Percentiles rank a stretch among this genome's conserved stretches.
These are phyloP conservation scores for Malassezia arunalokei DNA, from an alignment of 1,284 basidiomycete genomes.

Conservation along the genomic window DNA sequence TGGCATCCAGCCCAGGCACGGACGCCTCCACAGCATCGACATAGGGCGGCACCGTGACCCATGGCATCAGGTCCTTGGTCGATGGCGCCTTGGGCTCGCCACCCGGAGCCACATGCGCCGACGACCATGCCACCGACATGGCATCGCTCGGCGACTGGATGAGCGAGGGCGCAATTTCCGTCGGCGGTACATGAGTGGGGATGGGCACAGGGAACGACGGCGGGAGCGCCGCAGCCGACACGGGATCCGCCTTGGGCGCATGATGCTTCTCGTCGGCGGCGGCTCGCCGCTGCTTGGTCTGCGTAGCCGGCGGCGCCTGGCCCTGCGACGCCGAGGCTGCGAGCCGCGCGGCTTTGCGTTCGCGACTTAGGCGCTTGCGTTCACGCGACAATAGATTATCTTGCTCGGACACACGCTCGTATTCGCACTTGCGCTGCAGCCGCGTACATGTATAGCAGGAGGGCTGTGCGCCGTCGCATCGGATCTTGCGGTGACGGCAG, in stretches of 20 bases:
- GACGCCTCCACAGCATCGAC: not conserved
- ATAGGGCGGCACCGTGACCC: not conserved
- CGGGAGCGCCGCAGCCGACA: not conserved
- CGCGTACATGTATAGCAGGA: slow-evolving; percentile 32
- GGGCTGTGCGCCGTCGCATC: slow-evolving; percentile 33
- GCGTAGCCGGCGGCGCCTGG: not conserved
- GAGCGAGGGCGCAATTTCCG: slow-evolving; percentile 7
- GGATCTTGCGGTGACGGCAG: slow-evolving; percentile 38
- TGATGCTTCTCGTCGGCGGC: slow-evolving; percentile 1
- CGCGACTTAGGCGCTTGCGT: slow-evolving; percentile 31
- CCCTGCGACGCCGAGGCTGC: slow-evolving; percentile 6
- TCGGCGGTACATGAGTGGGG: not conserved
- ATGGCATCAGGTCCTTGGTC: slow-evolving; percentile 11
- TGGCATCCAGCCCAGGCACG: not conserved
- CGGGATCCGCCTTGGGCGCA: slow-evolving; percentile 3
- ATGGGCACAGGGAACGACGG: slow-evolving; percentile 5
- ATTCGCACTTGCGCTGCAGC: slow-evolving; percentile 31
- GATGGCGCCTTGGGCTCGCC: not conserved
- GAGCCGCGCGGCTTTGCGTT: slow-evolving; percentile 18
- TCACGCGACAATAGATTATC: slow-evolving; percentile 38
- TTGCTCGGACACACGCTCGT: slow-evolving; percentile 33
- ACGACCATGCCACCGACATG: slow-evolving; percentile 3
- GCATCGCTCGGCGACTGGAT: slow-evolving; percentile 7
- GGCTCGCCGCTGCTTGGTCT: not conserved
- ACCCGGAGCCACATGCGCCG: not conserved